A percentile compares a stretch with the other conserved stretches of the same genome.
These are phyloP conservation scores for Colletotrichum australisinense DNA, from an alignment of 2,329 filamentous ascomycete genomes.

Conservation along the genomic window DNA sequence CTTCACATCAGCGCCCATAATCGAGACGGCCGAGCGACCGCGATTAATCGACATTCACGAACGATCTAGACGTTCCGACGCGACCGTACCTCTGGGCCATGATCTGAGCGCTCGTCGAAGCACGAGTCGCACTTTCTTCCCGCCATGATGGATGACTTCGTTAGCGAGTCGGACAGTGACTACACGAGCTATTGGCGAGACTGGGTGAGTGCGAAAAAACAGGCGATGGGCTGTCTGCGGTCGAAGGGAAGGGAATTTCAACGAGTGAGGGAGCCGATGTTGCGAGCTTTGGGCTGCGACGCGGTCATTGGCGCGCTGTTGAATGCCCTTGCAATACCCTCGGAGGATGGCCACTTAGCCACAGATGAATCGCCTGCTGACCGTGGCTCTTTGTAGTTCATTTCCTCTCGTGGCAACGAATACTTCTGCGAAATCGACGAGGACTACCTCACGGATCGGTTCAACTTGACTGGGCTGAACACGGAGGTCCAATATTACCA, in stretches of 20 bases:
- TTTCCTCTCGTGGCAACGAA: conserved; percentile 96
- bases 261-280: not conserved
- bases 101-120: conserved; percentile 19
- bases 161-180: conserved; percentile 97
- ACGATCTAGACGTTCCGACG: not conserved
- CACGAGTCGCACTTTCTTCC: conserved; percentile 30
- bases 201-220: conserved; percentile 77
- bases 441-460: conserved; percentile 96
- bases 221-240: not conserved
- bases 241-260: not conserved
- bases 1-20: not conserved
- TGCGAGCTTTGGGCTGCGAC: not conserved
- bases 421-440: conserved; percentile 99
- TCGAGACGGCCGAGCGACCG: not conserved
- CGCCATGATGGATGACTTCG: conserved; percentile 90
- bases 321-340: not conserved
- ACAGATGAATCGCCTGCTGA: conserved; percentile 4
- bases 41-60: not conserved
- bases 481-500: conserved; percentile 99
- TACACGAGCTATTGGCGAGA: conserved; percentile 99
- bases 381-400: conserved; percentile 74
- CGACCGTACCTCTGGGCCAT: conserved; percentile 11
- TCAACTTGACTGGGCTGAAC: conserved; percentile 97
- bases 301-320: not conserved
- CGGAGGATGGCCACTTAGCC: not conserved